Evolutionary conservation across 768 basidiomycete species (phyloP).

Genomic region (Mycena sanguinolenta): DNA sequence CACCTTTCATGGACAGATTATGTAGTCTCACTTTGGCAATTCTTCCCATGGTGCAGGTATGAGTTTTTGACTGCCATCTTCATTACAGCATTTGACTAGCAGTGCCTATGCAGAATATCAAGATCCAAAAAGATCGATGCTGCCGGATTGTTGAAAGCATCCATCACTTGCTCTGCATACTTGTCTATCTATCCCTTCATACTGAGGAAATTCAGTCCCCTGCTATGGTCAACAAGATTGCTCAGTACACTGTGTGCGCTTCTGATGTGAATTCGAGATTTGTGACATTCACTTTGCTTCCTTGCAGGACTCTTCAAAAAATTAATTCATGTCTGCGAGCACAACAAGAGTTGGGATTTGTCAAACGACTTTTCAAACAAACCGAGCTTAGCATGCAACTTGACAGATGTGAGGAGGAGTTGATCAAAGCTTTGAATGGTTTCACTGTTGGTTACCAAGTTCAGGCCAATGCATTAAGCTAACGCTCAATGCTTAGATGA

Average conservation of each 20-base stretch:
- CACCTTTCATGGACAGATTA: too few relatives aligned
- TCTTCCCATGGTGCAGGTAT: too few relatives aligned
- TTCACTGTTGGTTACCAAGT: not conserved
- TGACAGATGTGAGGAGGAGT: not conserved
- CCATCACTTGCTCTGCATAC: not conserved
- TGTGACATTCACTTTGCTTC: not conserved
- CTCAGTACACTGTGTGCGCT: not conserved
- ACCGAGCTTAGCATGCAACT: conserved; percentile 1
- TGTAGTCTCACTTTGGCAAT: too few relatives aligned
- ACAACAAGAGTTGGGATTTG: not conserved
- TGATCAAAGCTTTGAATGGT: not conserved
- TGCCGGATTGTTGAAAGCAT: not conserved
- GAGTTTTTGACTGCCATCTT: too few relatives aligned
- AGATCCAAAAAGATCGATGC: not conserved
- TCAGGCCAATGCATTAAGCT: too few relatives aligned
- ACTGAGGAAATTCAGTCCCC: not conserved
- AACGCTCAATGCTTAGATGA: not conserved
- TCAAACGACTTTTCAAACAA: conserved; percentile 15
- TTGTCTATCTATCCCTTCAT: not conserved
- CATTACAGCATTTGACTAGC: too few relatives aligned
- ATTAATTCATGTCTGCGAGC: not conserved
- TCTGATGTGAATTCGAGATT: not conserved
- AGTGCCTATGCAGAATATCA: not conserved
- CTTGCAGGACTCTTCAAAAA: not conserved
- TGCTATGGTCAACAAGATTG: not conserved